Evolutionary conservation across 148 eudicot species (phyloP).

Genomic region (Chenopodium suecicum): DNA sequence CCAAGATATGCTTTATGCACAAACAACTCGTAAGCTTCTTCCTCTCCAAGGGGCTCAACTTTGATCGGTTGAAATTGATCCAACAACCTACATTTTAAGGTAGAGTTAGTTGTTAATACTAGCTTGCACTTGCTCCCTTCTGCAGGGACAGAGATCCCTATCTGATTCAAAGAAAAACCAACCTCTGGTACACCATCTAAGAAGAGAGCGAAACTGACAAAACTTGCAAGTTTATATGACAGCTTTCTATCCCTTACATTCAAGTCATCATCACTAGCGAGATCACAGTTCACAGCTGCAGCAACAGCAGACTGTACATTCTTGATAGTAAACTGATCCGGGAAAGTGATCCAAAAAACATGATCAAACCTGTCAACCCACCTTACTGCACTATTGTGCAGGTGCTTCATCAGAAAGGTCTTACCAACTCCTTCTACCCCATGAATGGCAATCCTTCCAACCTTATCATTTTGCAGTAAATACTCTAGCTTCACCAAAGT

Average conservation of each 20-base stretch:
- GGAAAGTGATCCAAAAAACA: slow-evolving; percentile 20
- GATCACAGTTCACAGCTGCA: slow-evolving; percentile 12
- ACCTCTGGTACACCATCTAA: slow-evolving; percentile 17
- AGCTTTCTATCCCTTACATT: slow-evolving; percentile 11
- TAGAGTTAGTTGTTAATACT: slow-evolving; percentile 7
- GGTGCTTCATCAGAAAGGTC: slow-evolving; percentile 28
- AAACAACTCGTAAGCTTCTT: slow-evolving; percentile 9
- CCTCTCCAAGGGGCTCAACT: slow-evolving; percentile 6
- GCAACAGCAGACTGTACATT: slow-evolving; percentile 22
- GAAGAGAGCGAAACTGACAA: slow-evolving; percentile 17
- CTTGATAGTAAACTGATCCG: slow-evolving; percentile 1
- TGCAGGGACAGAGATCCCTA: slow-evolving; percentile 18
- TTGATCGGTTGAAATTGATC: neutral
- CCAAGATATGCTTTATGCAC: slow-evolving; percentile 12
- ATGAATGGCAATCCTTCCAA: slow-evolving; percentile 16
- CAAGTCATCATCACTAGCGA: slow-evolving; percentile 11
- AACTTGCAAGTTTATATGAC: neutral
- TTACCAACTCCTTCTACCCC: slow-evolving; percentile 19
- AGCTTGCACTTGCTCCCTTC: slow-evolving; percentile 19
- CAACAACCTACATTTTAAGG: slow-evolving; percentile 5
- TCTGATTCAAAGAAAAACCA: neutral
- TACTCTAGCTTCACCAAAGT: neutral
- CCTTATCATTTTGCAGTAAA: slow-evolving; percentile 11
- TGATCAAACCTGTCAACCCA: slow-evolving; percentile 14
- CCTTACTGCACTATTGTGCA: slow-evolving; percentile 10